Evolutionary conservation across 345 rosid species (phyloP).

Genomic region (Brassica incana): DNA sequence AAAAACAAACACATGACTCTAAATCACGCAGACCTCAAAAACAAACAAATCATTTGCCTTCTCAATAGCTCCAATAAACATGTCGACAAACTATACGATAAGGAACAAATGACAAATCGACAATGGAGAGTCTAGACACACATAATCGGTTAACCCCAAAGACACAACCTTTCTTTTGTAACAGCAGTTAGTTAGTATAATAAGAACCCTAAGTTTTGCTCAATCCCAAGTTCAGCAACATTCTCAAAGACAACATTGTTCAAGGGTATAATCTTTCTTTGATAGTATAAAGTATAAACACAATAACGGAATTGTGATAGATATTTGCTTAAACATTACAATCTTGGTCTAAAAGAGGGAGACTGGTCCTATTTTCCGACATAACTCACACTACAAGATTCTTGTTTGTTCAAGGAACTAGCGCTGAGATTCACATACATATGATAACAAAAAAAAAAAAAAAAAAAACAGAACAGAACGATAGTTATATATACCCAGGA

Average conservation of each 20-base stretch:
- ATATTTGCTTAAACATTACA: too few species aligned
- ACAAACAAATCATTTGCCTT: too few species aligned
- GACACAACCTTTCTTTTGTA: background rate
- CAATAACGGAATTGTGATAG: too few species aligned
- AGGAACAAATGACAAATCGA: background rate
- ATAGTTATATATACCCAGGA: constrained; percentile 30
- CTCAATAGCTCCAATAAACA: too few species aligned
- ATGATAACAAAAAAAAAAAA: background rate
- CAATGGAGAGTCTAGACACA: background rate
- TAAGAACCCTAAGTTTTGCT: constrained; percentile 1
- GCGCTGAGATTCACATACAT: background rate
- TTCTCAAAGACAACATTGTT: too few species aligned
- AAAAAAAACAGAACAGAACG: background rate
- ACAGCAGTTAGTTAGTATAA: background rate
- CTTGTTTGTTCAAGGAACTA: background rate
- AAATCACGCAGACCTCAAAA: too few species aligned
- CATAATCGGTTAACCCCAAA: constrained; percentile 11
- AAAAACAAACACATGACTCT: background rate
- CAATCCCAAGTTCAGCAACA: background rate
- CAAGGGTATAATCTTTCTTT: too few species aligned
- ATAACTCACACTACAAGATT: background rate
- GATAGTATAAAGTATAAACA: too few species aligned
- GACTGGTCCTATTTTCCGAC: background rate
- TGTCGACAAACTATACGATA: too few species aligned
- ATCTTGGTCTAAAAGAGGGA: background rate